phyloP scores from a whole-genome alignment of 345 rosid genomes.

The Bruguiera parviflora region DNA sequence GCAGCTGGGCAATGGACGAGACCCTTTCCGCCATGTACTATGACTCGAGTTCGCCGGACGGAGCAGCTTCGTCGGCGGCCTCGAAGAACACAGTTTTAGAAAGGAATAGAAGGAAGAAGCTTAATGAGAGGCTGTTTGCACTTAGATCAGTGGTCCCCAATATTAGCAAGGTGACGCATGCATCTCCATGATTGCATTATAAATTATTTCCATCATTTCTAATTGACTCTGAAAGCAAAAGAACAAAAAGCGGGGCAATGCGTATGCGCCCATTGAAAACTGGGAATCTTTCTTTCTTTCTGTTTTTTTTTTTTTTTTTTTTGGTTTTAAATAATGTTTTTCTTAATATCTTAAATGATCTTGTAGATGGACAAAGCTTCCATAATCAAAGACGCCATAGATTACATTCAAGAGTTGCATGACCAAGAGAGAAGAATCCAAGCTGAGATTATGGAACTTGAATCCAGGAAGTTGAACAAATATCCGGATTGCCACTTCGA shows the following conservation, averaged over 20 bases:
- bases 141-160: constrained; percentile 95
- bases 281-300: background rate
- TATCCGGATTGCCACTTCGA: constrained; percentile 45
- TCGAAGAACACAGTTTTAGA: constrained; percentile 88
- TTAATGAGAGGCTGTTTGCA: constrained; percentile 80
- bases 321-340: background rate
- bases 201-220: background rate
- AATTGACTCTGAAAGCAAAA: background rate
- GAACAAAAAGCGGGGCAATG: no score
- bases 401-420: constrained; percentile 78
- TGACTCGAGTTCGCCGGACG: constrained; percentile 96
- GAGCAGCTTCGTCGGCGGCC: constrained; percentile 68
- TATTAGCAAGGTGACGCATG: constrained; percentile 61
- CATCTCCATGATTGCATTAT: background rate
- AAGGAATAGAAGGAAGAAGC: constrained; percentile 84
- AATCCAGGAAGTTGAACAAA: constrained; percentile 43
- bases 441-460: constrained; percentile 71
- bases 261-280: no score
- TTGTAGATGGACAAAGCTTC: constrained; percentile 97
- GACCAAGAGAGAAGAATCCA: constrained; percentile 67
- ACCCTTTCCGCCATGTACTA: constrained; percentile 40
- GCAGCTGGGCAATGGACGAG: constrained; percentile 30
- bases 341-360: background rate
- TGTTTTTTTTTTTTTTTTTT: background rate
- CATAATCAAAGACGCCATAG: constrained; percentile 91